phyloP scores from a whole-genome alignment of 371 early-diverging fungal genomes.

The Syncephalastrum monosporum region DNA sequence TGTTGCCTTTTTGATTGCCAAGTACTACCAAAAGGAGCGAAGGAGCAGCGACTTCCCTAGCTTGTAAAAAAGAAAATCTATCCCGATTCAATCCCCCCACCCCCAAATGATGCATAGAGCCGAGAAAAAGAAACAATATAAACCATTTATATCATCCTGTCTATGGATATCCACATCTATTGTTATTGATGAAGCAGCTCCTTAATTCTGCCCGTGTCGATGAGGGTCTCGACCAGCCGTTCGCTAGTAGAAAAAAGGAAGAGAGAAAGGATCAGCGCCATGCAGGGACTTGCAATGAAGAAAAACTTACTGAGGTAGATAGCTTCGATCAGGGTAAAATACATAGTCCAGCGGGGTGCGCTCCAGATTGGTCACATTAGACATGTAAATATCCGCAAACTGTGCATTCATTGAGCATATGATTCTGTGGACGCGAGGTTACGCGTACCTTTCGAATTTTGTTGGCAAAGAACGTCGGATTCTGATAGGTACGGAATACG shows the following conservation, averaged over 20 bases:
- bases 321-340: conserved; percentile 63
- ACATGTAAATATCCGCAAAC: conserved; percentile 57
- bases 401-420: neutral
- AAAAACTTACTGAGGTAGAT: conserved; percentile 59
- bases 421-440: neutral
- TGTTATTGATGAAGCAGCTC: conserved; percentile 3
- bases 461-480: conserved; percentile 66
- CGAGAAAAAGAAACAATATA: too few species aligned
- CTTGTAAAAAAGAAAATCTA: conserved; percentile 14
- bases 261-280: neutral
- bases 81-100: neutral
- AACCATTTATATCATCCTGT: too few species aligned
- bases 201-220: conserved; percentile 37
- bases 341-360: conserved; percentile 58
- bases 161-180: neutral
- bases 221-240: conserved; percentile 41
- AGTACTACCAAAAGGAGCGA: conserved; percentile 73
- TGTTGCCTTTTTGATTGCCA: conserved; percentile 92
- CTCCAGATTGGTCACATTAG: conserved; percentile 57
- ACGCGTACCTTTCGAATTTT: conserved; percentile 49
- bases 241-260: conserved; percentile 25
- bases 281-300: neutral
- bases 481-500: conserved; percentile 63
- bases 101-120: too few species aligned
- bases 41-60: conserved; percentile 36